phyloP scores from a whole-genome alignment of 202 grass and related monocot genomes.

The Miscanthus sacchariflorus region DNA sequence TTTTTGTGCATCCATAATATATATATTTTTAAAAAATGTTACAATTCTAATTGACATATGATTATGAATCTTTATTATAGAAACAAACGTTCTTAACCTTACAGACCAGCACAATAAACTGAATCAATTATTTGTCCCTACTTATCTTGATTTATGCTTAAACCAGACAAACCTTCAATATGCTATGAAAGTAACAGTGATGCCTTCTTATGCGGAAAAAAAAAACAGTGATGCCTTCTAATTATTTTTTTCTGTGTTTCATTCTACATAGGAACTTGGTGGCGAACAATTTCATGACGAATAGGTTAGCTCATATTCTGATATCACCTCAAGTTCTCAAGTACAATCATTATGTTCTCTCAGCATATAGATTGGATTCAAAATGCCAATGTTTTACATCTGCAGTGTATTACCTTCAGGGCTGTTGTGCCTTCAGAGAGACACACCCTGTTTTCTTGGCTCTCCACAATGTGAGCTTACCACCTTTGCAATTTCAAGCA shows the following conservation, averaged over 20 bases:
- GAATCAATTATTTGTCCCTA: slow-evolving; percentile 15
- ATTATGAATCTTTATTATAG: slow-evolving; percentile 34
- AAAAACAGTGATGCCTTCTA: slow-evolving; percentile 1
- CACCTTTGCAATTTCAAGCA: slow-evolving; percentile 11
- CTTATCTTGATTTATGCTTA: neutral
- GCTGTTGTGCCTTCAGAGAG: slow-evolving; percentile 74
- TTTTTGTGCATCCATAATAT: neutral
- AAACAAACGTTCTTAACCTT: neutral
- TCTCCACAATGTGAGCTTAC: slow-evolving; percentile 65
- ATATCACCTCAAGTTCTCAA: slow-evolving; percentile 11
- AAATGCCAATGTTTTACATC: slow-evolving; percentile 23
- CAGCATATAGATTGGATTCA: slow-evolving; percentile 30
- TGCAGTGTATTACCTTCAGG: slow-evolving; percentile 67
- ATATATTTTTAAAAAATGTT: neutral
- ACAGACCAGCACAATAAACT: slow-evolving; percentile 3
- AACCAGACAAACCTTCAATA: slow-evolving; percentile 2
- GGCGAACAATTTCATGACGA: slow-evolving; percentile 76
- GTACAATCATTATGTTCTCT: neutral
- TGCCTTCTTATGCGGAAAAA: no score
- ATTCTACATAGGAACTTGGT: slow-evolving; percentile 78
- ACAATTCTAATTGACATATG: neutral
- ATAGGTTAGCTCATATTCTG: slow-evolving; percentile 5
- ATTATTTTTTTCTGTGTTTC: slow-evolving; percentile 11
- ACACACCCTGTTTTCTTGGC: slow-evolving; percentile 74
- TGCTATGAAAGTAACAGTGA: neutral